phyloP scores from a whole-genome alignment of 2,329 filamentous ascomycete genomes.

The Uncinocarpus reesii region DNA sequence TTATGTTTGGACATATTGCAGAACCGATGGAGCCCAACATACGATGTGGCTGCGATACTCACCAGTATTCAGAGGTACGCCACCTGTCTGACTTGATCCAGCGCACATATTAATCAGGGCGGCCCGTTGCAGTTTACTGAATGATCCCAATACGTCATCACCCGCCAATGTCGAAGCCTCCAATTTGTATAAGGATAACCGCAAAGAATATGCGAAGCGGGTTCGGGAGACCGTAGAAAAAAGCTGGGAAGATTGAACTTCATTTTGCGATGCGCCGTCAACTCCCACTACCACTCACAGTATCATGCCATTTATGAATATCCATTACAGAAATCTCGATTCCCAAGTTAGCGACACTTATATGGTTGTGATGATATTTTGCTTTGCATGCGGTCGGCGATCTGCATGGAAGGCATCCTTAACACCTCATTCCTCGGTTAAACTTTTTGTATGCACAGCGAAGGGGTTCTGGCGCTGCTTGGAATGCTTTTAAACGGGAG shows the following conservation, averaged over 20 bases:
- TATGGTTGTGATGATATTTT: background rate
- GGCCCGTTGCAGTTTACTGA: constrained; percentile 58
- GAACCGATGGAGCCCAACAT: constrained; percentile 97
- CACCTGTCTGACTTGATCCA: background rate
- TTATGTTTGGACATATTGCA: constrained; percentile 93
- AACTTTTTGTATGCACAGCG: constrained; percentile 7
- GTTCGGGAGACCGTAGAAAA: constrained; percentile 97
- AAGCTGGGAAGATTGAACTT: constrained; percentile 81
- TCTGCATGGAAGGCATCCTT: background rate
- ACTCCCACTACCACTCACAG: background rate
- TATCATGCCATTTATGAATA: background rate
- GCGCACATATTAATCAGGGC: constrained; percentile 7
- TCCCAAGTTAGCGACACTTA: background rate
- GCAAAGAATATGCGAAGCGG: constrained; percentile 89
- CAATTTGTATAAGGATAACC: constrained; percentile 96
- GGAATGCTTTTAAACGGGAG: background rate
- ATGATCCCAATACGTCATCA: constrained; percentile 97
- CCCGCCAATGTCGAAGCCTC: constrained; percentile 97
- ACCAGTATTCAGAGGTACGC: constrained; percentile 90
- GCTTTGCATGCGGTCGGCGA: background rate
- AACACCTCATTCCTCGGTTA: background rate
- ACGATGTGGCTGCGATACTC: constrained; percentile 92
- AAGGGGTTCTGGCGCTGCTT: constrained; percentile 25
- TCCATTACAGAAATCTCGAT: background rate
- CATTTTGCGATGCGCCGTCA: constrained; percentile 26